Evolutionary conservation across 805 yeast genomes (phyloP), one percentile per base, ranked within the genome.

Genomic region (Schizosaccharomyces osmophilus): DNA sequence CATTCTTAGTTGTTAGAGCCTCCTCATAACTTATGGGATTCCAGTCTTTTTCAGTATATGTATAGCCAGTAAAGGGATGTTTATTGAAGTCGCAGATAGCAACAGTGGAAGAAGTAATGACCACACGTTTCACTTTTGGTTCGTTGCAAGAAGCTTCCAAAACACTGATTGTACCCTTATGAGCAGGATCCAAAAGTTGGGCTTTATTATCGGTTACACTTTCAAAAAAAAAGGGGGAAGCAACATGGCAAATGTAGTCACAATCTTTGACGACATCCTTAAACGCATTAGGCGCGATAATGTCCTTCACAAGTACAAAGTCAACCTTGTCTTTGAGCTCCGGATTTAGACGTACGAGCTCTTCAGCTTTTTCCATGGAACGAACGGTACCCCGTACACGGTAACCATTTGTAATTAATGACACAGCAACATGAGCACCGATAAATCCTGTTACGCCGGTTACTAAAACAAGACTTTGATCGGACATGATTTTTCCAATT

Each of bases 391-490:
- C 81, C 45, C 77, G 70, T 2, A 79, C 81, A 11, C 66, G 63
- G 66, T 77, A 74, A 3, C 72, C 74, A 31, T 70, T 69, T 51
- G 69, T 69, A 19, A 79, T 65, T 61, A 78, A 73, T 59, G 68
- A 68, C 62, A 74, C 70, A 59, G 78, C 71, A 41, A 75, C 69
- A 63, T 75, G 78, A 64, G 76, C 76, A 55, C 80, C 81, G 64
- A 78, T 76, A 64, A 74, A 78, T 11, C 82, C 82, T 9, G 75
- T 71, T 2, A 79, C 79, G 5, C 82, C 81, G 4, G 81, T 73
- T 17, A 78, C 74, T 43, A 77, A 72, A 36, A 74, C 75, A 13
- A 59, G 51, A 19, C 26, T n/a, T 45, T 45, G 51, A 17, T 11
- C 17, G 22, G 26, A 9, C 26, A 45, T 45, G 51, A 24, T 11